Percentiles rank a stretch among this genome's conserved stretches.
These are phyloP conservation scores for Yamadazyma phyllophila DNA, from an alignment of 805 yeast species.

Conservation along the genomic window DNA sequence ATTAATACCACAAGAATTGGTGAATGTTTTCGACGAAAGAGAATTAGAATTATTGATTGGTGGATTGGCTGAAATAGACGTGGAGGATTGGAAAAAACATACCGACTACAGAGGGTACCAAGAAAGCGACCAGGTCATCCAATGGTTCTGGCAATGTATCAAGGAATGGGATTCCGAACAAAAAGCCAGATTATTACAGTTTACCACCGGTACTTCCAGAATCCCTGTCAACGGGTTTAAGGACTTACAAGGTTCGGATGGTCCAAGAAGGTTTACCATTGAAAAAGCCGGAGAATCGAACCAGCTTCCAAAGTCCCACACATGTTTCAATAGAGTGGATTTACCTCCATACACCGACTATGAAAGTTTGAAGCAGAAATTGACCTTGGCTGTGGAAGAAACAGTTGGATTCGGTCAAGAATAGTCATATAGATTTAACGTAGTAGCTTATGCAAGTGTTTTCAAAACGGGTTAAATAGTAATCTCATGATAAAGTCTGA, in stretches of 20 bases:
- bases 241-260: constrained; percentile 98
- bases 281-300: constrained; percentile 95
- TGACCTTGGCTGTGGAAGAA: constrained; percentile 96
- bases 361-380: constrained; percentile 81
- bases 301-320: constrained; percentile 95
- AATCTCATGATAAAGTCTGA: constrained; percentile 3
- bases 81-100: constrained; percentile 98
- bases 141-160: constrained; percentile 98
- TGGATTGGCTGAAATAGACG: constrained; percentile 96
- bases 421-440: constrained; percentile 28
- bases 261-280: constrained; percentile 97
- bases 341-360: constrained; percentile 89
- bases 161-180: constrained; percentile 95
- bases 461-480: neutral
- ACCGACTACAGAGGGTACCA: constrained; percentile 98
- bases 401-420: constrained; percentile 99
- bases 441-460: too few relatives aligned
- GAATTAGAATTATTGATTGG: constrained; percentile 96
- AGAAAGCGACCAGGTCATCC: constrained; percentile 92
- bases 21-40: constrained; percentile 95
- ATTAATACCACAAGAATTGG: constrained; percentile 93
- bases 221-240: constrained; percentile 99
- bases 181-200: constrained; percentile 90
- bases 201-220: constrained; percentile 98
- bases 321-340: constrained; percentile 98